These are phyloP conservation scores for Phialophora chinensis DNA, from an alignment of 2,329 filamentous ascomycete genomes.

Conservation along the genomic window DNA sequence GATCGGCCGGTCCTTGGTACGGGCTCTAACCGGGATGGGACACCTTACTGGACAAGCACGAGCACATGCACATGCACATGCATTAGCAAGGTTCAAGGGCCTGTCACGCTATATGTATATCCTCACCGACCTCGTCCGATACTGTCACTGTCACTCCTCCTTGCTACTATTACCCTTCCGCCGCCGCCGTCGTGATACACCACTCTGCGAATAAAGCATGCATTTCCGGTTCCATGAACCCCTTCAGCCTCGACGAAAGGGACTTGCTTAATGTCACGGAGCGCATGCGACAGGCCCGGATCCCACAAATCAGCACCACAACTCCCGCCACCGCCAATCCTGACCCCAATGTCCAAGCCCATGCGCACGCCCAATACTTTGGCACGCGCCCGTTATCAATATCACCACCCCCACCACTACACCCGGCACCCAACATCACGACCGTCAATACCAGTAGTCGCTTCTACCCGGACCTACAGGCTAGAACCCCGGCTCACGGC, in stretches of 20 bases:
- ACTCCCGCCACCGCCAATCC: neutral
- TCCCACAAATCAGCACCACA: slow-evolving; percentile 1
- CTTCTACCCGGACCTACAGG: slow-evolving; percentile 7
- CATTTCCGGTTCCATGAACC: slow-evolving; percentile 13
- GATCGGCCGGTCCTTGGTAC: neutral
- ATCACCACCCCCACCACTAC: neutral
- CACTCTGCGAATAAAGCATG: neutral
- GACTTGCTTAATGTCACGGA: slow-evolving; percentile 10
- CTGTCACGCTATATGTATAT: neutral
- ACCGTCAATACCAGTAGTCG: slow-evolving; percentile 3
- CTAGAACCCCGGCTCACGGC: slow-evolving; percentile 2
- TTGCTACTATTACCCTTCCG: neutral
- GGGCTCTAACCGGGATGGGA: neutral
- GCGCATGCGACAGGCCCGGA: slow-evolving; percentile 4
- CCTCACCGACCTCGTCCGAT: neutral
- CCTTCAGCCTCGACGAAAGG: slow-evolving; percentile 9
- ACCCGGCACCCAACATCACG: slow-evolving; percentile 1
- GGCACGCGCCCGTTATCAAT: neutral
- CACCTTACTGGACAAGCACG: neutral
- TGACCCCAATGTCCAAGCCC: neutral
- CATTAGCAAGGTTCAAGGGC: neutral
- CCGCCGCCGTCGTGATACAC: neutral
- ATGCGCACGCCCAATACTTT: neutral
- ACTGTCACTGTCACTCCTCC: neutral
- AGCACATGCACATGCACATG: neutral